Evolutionary conservation across 768 basidiomycete genomes (phyloP), one percentile per base, ranked within the genome.

Genomic region (Russula dissimulans): DNA sequence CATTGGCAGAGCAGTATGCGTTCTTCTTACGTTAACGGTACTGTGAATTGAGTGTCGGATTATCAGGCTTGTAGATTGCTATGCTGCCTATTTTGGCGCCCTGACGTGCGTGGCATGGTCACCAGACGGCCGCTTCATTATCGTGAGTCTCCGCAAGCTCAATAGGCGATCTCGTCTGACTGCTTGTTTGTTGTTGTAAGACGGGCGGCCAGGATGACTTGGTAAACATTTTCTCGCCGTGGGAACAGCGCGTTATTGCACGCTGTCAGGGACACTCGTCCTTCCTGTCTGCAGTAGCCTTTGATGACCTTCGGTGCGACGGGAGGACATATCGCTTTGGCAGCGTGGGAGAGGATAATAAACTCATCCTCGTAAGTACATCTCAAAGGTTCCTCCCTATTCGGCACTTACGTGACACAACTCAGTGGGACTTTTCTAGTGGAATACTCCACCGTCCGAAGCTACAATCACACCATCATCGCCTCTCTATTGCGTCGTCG

Each of bases 151-250:
- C 29, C 17, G 36, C n/a, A n/a, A 18, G 3, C 11, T 54, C 31
- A 14, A 31, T 12, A 18, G 11, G 7, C 0, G 15, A 10, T 4
- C 14, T 26, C n/a, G 55, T 47, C 61, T 38, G 49, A 36, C 50
- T 45, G 44, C 50, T 38, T 39, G 29, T 14, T 22, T 4, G 53
- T 29, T 2, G 22, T 2, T 26, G 26, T 59, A 66, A 94, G 90
- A 91, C 92, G 1, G 97, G 95, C 12, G 97, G 97, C 0, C 95
- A 99, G 76, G 97, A 99, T 68, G 97, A 99, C 69, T 79, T 98
- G 10, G 74, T 97, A 56, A 95, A 95, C 4, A 89, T 99, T 61
- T 91, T 92, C 71, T 94, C 95, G 0, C 93, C 94, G 0, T 89
- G 87, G 81, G 97, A 98, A 70, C 88, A 92, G 70, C 84, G 95